Base-by-base conservation (phyloP, 2,329 filamentous ascomycete genomes). In the Xylaria sp. region DNA sequence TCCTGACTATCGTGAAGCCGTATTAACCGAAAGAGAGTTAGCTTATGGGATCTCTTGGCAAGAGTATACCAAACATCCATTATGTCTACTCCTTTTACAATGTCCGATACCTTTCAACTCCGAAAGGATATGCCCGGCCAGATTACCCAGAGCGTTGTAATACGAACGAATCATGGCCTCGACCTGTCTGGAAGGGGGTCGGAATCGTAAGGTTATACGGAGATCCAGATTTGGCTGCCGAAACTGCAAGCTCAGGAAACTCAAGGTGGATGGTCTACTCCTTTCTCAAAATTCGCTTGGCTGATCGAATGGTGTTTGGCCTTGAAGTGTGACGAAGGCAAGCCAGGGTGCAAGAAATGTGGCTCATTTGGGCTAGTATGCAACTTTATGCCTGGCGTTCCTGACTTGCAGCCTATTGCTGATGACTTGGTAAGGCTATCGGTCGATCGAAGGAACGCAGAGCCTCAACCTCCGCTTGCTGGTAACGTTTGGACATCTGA, bases 211-310 rank as follows among this genome's bases (percentile, higher is more conserved):
- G 69, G 31, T 64, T 13, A 15, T 28, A 50, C 66, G 77, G 39
- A 81, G 83, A 66, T 85, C 84, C 18, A 80, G 83, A 74, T 80
- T 77, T 68, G 84, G 85, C 41, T 87, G 85, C 63, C 81, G 82
- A 12, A 86, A 86, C 72, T 87, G 85, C 76, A 86, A 86, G 74
- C 80, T 86, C 4, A 73, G 85, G 67, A 85, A 85, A 71, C 69
- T 86, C 63, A 86, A 85, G 79, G 84, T 84, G 28, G 20, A 65
- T 61, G 6, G 34, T 13, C 39, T 51, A 41, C 4, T 13, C 34
- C 1, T 5, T 63, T 52, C 41, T 28, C 25, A 44, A 10, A 18
- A 37, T n/a, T 7, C 20, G 9, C 56, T 41, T 31, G 18, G 37
- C 52, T 68, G 12, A 68, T 5, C 25, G 18, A 44, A 34, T 6